Base-by-base conservation (phyloP, 2,329 filamentous ascomycete genomes). In the Alternaria alternata region DNA sequence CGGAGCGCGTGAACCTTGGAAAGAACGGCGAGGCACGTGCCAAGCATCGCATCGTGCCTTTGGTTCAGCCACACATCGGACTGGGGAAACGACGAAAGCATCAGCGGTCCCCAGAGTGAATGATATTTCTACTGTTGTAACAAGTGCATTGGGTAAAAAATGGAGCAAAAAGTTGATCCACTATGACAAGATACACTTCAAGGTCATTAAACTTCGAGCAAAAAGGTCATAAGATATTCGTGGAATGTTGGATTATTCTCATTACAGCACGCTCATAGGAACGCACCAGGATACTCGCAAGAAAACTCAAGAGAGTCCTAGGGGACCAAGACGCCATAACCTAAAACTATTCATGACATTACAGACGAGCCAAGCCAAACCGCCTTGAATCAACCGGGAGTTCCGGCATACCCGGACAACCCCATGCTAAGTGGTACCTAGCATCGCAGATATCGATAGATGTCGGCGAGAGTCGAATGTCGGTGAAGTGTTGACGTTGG, bases 1-100 rank as follows among this genome's bases (percentile, higher is more conserved):
- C 56, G 57, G 52, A 53, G 53, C 59, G 59, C 57, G 65, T 62
- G 59, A 62, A 62, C 39, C 54, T 53, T 61, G 58, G 53, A 57
- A 57, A 61, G 54, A 59, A 46, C 44, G 42, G 51, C 38, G 52
- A 41, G 28, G 51, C 51, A 60, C 54, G 57, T 57, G 60, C 57
- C 63, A 64, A 57, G 65, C 51, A 52, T 62, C 51, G 28, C 32
- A 44, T 54, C 22, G 34, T 32, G 24, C 39, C 38, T 32, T 22
- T 39, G 14, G 18, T 38, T 38, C 46, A 39, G 49, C 36, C 22
- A 34, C 49, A 52, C 38, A 49, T 49, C 14, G 32, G 46, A 26
- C 46, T 26, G 46, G 20, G 9, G 46, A 18, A 14, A 20, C 11
- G 5, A 30, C 28, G 9, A 30, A 30, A 30, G 11, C 28, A 30